Base-by-base conservation (phyloP, 192 early-diverging fungal genomes). In the Podila epigama region DNA sequence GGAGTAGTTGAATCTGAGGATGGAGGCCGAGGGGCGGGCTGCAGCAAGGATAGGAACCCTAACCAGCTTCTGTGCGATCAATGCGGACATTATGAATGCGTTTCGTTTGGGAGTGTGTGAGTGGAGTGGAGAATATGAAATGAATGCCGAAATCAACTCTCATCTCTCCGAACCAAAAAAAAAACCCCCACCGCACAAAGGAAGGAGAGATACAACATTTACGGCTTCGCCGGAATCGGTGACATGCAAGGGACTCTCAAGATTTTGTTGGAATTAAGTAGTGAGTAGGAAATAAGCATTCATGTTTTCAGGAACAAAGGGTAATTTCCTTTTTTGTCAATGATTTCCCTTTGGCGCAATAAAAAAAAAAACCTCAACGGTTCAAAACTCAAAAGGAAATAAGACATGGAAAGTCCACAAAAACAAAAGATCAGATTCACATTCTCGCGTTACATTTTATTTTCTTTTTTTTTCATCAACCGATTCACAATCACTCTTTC, bases 21-120 rank as follows among this genome's bases (percentile, higher is more conserved):
- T 5, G 33, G 61, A 20, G 44, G 60, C 35, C 27, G 54, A 56
- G 31, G 63, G 42, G 22, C 51, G 58, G 58, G 54, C 9, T 16
- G 65, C 4, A 20, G 65, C 60, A n/a, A 59, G 41, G 34, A 75
- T 36, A 10, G 72, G 65, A 27, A 29, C 60, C 35, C 54, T 57
- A 51, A 64, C 60, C 72, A 60, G 64, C 60, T 63, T 75, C 64
- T 62, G 64, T 22, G 66, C 27, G 32, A 75, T 33, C 25, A 52
- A 60, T 34, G 63, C 59, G 42, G 72, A 75, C 72, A 75, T 75
- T 54, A 54, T 27, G 52, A 16, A 27, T 27, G 36, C 13, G 54
- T 29, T 51, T 28, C 7, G 48, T 11, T 22, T 9, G 40, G 8
- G 12, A 16, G 15, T n/a, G 25, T 40, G 41, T 20, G 60, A 62